Base-by-base conservation (phyloP, 1,139 yeast species). In the Yamadazyma siamensis region DNA sequence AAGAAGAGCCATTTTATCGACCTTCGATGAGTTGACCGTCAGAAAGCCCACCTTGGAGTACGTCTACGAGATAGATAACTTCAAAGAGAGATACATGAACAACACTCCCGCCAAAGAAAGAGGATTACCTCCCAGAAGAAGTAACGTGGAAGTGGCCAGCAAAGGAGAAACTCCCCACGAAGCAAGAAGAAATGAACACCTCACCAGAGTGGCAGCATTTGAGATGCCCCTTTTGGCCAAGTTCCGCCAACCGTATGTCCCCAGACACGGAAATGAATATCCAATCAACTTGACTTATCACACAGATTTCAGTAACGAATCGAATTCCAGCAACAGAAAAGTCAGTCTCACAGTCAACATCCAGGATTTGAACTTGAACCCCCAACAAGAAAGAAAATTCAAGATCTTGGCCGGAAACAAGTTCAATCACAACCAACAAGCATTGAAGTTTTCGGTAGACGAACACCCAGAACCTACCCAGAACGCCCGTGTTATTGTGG, bases 201-300 rank as follows among this genome's bases (percentile, higher is more conserved):
- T 82, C 50, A 81, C 80, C 49, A 73, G 96, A 48, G 67, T 86
- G 23, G 84, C 94, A 19, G 96, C 97, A 0, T 91, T 81, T 59
- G 97, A 89, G 56, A 72, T 89, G 68, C 98, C 98, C 3, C 74
- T 80, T 36, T 69, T 91, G 41, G 78, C 81, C 27, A 77, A 86
- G 55, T 82, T 71, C 54, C 80, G 91, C 46, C 79, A 79, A 58
- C 70, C 65, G 37, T 84, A 78, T 58, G 54, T 47, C 23, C 82
- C 81, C 15, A 59, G 36, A 32, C 44, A 70, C 5, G 43, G 48
- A 14, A 46, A 49, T 4, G 71, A 75, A 27, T 63, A 74, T 19
- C 86, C 88, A 4, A 55, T 88, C 24, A 67, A 65, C 31, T 82
- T 85, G 53, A 76, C 80, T 43, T 88, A 80, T 61, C 75, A 80